Evolutionary conservation across 2,329 filamentous ascomycete genomes (phyloP).

Genomic region (Fusarium oxysporum): DNA sequence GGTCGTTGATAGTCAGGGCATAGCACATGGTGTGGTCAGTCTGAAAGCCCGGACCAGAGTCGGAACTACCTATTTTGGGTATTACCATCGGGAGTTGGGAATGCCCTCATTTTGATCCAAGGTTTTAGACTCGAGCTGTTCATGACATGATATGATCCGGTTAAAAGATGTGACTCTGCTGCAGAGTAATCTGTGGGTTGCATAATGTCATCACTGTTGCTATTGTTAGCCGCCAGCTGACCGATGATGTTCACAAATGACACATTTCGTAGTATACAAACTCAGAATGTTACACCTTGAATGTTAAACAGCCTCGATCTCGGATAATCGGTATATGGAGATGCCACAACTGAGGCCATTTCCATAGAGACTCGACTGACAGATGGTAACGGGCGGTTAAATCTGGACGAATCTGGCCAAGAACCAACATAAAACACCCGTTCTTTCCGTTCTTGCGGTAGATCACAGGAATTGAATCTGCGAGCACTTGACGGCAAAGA

Average conservation of each 20-base stretch:
- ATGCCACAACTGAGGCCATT: constrained; percentile 31
- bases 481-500: constrained; percentile 25
- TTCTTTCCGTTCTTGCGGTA: constrained; percentile 1
- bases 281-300: background rate
- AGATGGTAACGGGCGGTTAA: constrained; percentile 32
- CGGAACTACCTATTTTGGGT: background rate
- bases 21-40: background rate
- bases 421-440: constrained; percentile 2
- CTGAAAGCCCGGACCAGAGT: background rate
- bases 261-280: background rate
- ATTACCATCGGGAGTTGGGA: constrained; percentile 1
- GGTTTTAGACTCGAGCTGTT: background rate
- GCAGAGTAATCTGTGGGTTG: background rate
- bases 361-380: constrained; percentile 30
- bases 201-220: background rate
- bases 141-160: background rate
- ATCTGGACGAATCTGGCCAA: constrained; percentile 20
- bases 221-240: background rate
- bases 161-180: background rate
- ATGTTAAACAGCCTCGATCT: constrained; percentile 5
- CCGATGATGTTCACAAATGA: background rate
- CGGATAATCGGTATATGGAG: background rate
- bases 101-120: constrained; percentile 22
- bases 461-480: constrained; percentile 27
- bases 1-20: background rate